These are phyloP conservation scores for Penicillium pulvis DNA, from an alignment of 495 filamentous ascomycete species.

Conservation along the genomic window DNA sequence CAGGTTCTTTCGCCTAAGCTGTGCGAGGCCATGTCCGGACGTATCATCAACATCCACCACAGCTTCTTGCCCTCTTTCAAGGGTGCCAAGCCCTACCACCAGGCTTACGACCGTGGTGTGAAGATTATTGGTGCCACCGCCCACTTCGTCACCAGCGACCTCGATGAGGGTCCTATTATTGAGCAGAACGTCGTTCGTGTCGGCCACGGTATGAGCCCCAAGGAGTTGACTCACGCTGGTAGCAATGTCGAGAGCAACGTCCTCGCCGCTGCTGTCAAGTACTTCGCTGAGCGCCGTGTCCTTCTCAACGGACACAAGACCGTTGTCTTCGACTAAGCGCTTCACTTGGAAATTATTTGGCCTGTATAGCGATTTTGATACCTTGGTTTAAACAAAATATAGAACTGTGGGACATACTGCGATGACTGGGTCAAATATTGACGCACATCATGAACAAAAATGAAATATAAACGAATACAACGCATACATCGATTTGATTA, in stretches of 20 bases:
- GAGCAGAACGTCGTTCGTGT: conserved; percentile 73
- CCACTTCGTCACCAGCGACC: conserved; percentile 74
- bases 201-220: conserved; percentile 68
- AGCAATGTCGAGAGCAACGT: conserved; percentile 77
- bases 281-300: conserved; percentile 69
- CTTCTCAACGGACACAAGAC: conserved; percentile 74
- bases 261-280: conserved; percentile 71
- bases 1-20: conserved; percentile 73
- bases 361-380: not conserved
- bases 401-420: not conserved
- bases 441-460: conserved; percentile 1
- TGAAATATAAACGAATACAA: not conserved
- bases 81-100: conserved; percentile 80
- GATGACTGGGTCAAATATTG: not conserved
- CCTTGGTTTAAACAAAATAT: conserved; percentile 4
- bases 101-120: conserved; percentile 74
- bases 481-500: not conserved
- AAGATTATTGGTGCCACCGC: conserved; percentile 80
- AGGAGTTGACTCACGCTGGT: conserved; percentile 70
- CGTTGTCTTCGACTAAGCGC: conserved; percentile 62
- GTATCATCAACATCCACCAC: conserved; percentile 84
- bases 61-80: conserved; percentile 78
- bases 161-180: conserved; percentile 79
- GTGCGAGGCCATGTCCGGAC: conserved; percentile 69
- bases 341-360: not conserved